Conservation (phyloP, 2,329 filamentous ascomycete genomes). For the Pseudogymnoascus sp. region DNA sequence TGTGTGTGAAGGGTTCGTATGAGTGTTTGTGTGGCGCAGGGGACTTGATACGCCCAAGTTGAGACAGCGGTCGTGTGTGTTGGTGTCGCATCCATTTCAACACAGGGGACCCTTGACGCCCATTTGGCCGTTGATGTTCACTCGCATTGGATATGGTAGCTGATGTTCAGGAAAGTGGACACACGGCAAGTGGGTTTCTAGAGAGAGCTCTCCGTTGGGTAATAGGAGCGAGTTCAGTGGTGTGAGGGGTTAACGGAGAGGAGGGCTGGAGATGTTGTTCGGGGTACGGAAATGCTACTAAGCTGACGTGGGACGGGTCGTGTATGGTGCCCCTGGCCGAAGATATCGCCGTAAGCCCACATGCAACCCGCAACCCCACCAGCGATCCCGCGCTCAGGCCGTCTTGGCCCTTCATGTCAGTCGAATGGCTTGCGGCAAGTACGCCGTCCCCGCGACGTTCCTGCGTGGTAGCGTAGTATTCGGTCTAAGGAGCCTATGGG, state of each 20-base stretch:
- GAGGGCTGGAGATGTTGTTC: neutral
- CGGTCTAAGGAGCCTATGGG: neutral
- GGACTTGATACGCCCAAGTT: neutral
- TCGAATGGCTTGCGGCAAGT: neutral
- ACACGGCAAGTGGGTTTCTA: neutral
- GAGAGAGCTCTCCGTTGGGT: neutral
- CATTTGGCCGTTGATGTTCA: neutral
- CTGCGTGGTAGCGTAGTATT: neutral
- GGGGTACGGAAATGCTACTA: neutral
- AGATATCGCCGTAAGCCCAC: neutral
- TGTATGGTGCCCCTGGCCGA: neutral
- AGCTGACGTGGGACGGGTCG: constrained; percentile 3
- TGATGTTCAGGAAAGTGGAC: neutral
- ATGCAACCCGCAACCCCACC: neutral
- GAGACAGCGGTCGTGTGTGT: constrained; percentile 2
- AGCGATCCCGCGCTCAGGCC: no score
- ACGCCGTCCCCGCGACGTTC: neutral
- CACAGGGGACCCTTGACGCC: neutral
- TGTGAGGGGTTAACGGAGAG: neutral
- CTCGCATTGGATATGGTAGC: neutral
- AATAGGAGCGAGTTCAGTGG: neutral
- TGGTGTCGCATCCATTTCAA: neutral
- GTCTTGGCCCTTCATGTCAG: neutral
- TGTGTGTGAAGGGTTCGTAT: neutral
- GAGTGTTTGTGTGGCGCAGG: neutral